Conservation (phyloP, 2,329 filamentous ascomycete species). For the Phialophora chinensis region DNA sequence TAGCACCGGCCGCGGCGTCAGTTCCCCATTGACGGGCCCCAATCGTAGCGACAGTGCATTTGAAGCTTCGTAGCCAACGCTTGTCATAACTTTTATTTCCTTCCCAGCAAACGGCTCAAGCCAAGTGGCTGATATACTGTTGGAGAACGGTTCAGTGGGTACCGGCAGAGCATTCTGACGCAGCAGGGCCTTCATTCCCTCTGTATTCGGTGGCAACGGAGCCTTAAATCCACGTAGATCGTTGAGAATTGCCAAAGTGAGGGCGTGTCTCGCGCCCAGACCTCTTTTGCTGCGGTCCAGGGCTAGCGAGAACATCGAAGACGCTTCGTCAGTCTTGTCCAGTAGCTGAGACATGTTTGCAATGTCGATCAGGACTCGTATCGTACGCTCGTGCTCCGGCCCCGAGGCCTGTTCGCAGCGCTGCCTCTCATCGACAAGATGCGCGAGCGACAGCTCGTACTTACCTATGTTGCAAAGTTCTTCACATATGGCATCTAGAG, state of each 20-base stretch:
- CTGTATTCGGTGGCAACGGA: not conserved
- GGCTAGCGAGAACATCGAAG: constrained; percentile 3
- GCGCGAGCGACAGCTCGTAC: constrained; percentile 7
- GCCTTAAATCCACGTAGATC: not conserved
- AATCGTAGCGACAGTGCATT: not conserved
- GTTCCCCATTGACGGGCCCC: not conserved
- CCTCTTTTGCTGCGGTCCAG: constrained; percentile 1
- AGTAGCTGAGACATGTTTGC: not conserved
- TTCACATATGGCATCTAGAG: constrained; percentile 7
- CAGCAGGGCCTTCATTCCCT: not conserved
- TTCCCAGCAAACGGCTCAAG: not conserved
- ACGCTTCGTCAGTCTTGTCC: not conserved
- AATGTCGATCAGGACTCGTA: constrained; percentile 4
- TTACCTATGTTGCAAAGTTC: not conserved
- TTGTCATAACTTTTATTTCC: not conserved
- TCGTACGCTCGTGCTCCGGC: constrained; percentile 5
- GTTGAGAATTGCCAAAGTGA: constrained; percentile 4
- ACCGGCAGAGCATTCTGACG: not conserved
- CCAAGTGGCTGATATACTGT: not conserved
- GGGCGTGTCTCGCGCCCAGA: not conserved
- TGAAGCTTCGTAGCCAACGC: not conserved
- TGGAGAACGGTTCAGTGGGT: not conserved
- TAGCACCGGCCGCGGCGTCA: not conserved
- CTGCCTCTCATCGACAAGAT: constrained; percentile 5
- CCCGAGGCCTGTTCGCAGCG: constrained; percentile 6